Base-by-base conservation (phyloP, 495 filamentous ascomycete genomes). In the Aspergillus steynii region DNA sequence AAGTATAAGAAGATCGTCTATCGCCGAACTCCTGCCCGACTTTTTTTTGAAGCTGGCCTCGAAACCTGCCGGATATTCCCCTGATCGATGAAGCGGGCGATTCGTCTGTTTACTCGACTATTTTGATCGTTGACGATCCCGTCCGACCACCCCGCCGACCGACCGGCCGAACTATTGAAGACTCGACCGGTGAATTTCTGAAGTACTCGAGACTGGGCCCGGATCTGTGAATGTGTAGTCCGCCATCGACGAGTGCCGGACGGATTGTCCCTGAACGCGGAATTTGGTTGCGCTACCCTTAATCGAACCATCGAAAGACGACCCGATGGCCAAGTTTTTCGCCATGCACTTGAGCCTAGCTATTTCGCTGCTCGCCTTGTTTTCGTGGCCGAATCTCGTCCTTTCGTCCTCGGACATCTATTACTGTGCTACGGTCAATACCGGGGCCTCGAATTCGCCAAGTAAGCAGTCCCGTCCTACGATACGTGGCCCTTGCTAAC, bases 391-490 rank as follows among this genome's bases (percentile, higher is more conserved):
- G 29, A 29, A 49, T 5, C 53, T 55, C 8, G 62, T 56, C 2
- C 53, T 48, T 51, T 60, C 62, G 14, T 62, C 68, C 10, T 66
- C 73, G 25, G 58, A 56, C 9, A 68, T 74, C 47, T 58, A 59
- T 53, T 80, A 77, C 55, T 84, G 82, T 64, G 80, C 82, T 10
- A 67, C 59, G 6, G 67, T 72, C 5, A 82, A 82, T 56, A 84
- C 82, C 20, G 79, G 75, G 25, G 53, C 71, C 9, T 63, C 66
- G n/a, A 64, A 61, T 48, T 55, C 61, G 29, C 53, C 61, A 48
- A 67, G 78, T 81, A 73, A 48, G 76, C 58, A 1, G 5, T 47
- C 8, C 4, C 28, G 5, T 3, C 20, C 7, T 37, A 25, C 1
- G 26, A 29, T 42, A 15, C 2, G 14, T 4, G 20, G 9, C 14